Evolutionary conservation across 2,329 filamentous ascomycete genomes (phyloP).

Genomic region (Botrytis pseudocinerea): DNA sequence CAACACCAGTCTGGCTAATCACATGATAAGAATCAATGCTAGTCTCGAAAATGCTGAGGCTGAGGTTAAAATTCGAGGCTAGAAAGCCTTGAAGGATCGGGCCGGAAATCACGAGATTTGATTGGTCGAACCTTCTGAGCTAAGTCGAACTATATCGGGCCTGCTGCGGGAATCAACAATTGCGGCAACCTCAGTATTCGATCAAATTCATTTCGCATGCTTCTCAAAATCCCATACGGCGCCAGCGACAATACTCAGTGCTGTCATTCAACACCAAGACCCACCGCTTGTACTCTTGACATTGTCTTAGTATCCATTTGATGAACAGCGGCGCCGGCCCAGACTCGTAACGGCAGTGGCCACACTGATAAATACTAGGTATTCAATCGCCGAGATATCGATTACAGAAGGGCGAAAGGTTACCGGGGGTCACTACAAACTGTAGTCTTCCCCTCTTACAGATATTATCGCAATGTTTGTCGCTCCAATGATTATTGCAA

Average conservation of each 20-base stretch:
- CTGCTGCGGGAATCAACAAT: neutral
- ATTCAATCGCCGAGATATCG: neutral
- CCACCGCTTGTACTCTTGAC: neutral
- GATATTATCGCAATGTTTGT: constrained; percentile 2
- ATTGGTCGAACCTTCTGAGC: neutral
- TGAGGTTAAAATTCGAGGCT: neutral
- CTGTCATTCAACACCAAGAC: neutral
- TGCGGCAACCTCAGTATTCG: neutral
- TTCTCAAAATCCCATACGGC: neutral
- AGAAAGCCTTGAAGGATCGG: neutral
- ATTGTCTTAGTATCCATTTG: neutral
- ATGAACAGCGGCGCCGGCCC: neutral
- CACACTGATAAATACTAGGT: neutral
- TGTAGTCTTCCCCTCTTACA: constrained; percentile 23
- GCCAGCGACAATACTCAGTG: neutral
- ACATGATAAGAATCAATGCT: neutral
- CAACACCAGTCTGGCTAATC: neutral
- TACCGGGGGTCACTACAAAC: neutral
- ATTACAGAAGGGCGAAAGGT: neutral
- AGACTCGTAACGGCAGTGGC: neutral
- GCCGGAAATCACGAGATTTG: neutral
- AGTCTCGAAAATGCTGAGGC: neutral
- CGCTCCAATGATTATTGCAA: no score
- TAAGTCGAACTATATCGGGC: neutral
- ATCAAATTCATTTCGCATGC: neutral